Evolutionary conservation across 2,329 filamentous ascomycete genomes (phyloP), one percentile per base, ranked within the genome.

Genomic region (Pyrenophora seminiperda): DNA sequence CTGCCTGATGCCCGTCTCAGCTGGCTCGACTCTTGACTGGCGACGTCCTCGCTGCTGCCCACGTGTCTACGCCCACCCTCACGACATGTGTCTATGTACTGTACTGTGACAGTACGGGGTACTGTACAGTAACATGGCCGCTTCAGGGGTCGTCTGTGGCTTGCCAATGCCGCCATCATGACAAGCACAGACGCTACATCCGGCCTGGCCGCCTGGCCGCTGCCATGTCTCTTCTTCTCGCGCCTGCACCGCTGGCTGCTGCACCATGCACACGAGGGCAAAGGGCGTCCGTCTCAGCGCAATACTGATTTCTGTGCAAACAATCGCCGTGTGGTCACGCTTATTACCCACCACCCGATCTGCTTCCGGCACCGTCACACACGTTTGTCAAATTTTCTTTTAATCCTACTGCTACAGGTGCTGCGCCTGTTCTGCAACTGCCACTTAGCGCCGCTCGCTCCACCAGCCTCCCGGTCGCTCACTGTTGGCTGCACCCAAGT

Each of bases 91-190:
- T 27, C 24, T 11, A n/a, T n/a, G n/a, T n/a, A n/a, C n/a, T n/a
- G n/a, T n/a, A n/a, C n/a, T n/a, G n/a, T n/a, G n/a, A n/a, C n/a
- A n/a, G n/a, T n/a, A n/a, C n/a, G n/a, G n/a, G n/a, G n/a, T n/a
- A n/a, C n/a, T n/a, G n/a, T n/a, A n/a, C n/a, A n/a, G n/a, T n/a
- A n/a, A n/a, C n/a, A n/a, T n/a, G n/a, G n/a, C n/a, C n/a, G n/a
- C n/a, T n/a, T 52, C 38, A 56, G 50, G 50, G 56, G 48, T 49
- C 42, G 44, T 29, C 27, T 17, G 32, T 49, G 49, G 53, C 53
- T 45, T 50, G 52, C 52, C 40, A 40, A 41, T 46, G 47, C 33
- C 30, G 32, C 56, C 32, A 29, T 41, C 14, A 40, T 43, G 31
- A 33, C 22, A 41, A 31, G 48, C 55, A 56, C 53, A 45, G 41